A percentile compares a stretch with the other conserved stretches of the same genome.
These are phyloP conservation scores for Lithohypha guttulata DNA, from an alignment of 2,329 filamentous ascomycete species.

Conservation along the genomic window DNA sequence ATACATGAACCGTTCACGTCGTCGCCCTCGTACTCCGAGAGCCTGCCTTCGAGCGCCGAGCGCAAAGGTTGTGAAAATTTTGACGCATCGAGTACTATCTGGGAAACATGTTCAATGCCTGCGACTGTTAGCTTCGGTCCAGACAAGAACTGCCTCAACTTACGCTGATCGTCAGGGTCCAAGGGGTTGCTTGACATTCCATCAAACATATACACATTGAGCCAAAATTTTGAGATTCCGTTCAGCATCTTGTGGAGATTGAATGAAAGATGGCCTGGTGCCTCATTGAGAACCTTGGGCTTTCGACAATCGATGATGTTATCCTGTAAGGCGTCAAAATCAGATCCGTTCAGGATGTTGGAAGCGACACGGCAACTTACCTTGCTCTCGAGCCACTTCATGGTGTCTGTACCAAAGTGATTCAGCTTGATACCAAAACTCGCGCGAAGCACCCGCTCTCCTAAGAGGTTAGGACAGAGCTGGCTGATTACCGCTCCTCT, in stretches of 20 bases:
- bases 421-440: constrained; percentile 8
- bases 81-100: too few species aligned
- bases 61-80: too few species aligned
- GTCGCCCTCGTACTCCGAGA: too few species aligned
- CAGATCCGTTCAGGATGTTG: too few species aligned
- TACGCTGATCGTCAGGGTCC: neutral
- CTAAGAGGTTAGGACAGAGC: constrained; percentile 3
- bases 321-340: too few species aligned
- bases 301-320: neutral
- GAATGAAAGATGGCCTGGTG: neutral
- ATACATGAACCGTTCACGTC: too few species aligned
- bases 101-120: too few species aligned
- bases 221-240: neutral
- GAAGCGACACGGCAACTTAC: too few species aligned
- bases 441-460: neutral
- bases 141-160: neutral
- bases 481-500: constrained; percentile 5
- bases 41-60: too few species aligned
- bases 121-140: neutral
- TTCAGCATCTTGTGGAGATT: neutral
- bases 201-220: neutral
- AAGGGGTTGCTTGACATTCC: neutral
- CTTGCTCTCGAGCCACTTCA: neutral
- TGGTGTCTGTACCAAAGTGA: neutral
- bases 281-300: neutral